Evolutionary conservation across 1,139 yeast species (phyloP).

Genomic region (Geotrichum fermentans): DNA sequence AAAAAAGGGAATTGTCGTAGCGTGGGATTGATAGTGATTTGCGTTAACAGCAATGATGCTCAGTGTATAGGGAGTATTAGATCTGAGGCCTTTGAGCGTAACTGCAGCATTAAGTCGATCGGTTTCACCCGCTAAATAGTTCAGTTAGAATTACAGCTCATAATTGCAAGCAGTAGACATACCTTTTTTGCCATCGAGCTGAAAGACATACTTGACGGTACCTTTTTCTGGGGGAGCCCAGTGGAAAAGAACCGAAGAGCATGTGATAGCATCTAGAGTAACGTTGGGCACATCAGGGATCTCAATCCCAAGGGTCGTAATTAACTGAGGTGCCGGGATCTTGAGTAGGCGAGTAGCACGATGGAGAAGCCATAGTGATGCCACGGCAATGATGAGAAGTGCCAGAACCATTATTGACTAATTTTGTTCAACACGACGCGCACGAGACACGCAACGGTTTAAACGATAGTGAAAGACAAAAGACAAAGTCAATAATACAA

Average conservation of each 20-base stretch:
- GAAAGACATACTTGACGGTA: conserved; percentile 43
- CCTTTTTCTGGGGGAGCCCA: conserved; percentile 47
- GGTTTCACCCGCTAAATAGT: conserved; percentile 37
- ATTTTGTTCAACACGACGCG: background rate
- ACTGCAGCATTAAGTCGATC: conserved; percentile 37
- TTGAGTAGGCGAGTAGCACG: conserved; percentile 42
- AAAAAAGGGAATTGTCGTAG: conserved; percentile 29
- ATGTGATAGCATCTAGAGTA: conserved; percentile 52
- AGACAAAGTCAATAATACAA: too few relatives aligned
- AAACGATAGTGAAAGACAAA: too few relatives aligned
- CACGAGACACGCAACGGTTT: background rate
- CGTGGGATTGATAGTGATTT: conserved; percentile 34
- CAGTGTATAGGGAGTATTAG: conserved; percentile 49
- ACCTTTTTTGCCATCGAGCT: conserved; percentile 46
- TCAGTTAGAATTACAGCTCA: background rate
- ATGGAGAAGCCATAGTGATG: conserved; percentile 49
- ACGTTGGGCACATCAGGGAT: conserved; percentile 56
- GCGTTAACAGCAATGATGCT: conserved; percentile 51
- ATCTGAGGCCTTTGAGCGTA: conserved; percentile 43
- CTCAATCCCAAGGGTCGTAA: conserved; percentile 48
- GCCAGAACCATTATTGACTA: conserved; percentile 13
- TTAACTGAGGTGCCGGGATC: conserved; percentile 49
- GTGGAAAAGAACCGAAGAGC: conserved; percentile 48
- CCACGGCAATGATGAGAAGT: conserved; percentile 32
- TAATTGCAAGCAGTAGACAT: conserved; percentile 6